A percentile compares a stretch with the other conserved stretches of the same genome.
Evolutionary conservation across 192 early-diverging fungal genomes (phyloP).

Genomic region (Linnemannia hyalina): DNA sequence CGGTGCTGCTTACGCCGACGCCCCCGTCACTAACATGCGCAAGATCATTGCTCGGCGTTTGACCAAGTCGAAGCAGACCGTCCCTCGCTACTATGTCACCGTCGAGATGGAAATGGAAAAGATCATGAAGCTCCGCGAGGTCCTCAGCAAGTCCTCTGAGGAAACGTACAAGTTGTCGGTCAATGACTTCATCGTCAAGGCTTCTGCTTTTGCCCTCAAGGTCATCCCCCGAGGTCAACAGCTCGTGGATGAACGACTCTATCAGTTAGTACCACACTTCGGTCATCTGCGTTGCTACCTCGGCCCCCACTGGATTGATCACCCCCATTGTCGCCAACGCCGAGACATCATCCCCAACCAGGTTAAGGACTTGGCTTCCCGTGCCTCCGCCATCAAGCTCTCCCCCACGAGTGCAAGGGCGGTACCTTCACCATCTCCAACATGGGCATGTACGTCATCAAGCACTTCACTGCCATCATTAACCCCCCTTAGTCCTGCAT

Average conservation of each 20-base stretch:
- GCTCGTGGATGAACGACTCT: constrained; percentile 83
- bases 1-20: constrained; percentile 75
- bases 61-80: constrained; percentile 78
- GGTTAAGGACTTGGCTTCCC: constrained; percentile 86
- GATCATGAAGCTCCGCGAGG: constrained; percentile 86
- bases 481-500: constrained; percentile 96
- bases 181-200: constrained; percentile 99
- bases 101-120: constrained; percentile 92
- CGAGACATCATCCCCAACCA: constrained; percentile 86
- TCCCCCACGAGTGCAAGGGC: constrained; percentile 97
- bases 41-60: constrained; percentile 83
- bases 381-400: constrained; percentile 90
- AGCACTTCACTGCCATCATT: constrained; percentile 97
- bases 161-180: constrained; percentile 97
- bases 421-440: constrained; percentile 98
- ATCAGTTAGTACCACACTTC: constrained; percentile 95
- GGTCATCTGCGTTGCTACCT: constrained; percentile 96
- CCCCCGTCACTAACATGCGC: constrained; percentile 82
- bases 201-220: constrained; percentile 87
- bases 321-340: constrained; percentile 93
- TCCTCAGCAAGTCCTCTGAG: constrained; percentile 85
- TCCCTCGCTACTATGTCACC: constrained; percentile 89
- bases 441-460: constrained; percentile 97
- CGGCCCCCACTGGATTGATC: constrained; percentile 94
- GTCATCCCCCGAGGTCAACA: constrained; percentile 96